phyloP scores from a whole-genome alignment of 441 rosid species.

The Macaranga tanarius region DNA sequence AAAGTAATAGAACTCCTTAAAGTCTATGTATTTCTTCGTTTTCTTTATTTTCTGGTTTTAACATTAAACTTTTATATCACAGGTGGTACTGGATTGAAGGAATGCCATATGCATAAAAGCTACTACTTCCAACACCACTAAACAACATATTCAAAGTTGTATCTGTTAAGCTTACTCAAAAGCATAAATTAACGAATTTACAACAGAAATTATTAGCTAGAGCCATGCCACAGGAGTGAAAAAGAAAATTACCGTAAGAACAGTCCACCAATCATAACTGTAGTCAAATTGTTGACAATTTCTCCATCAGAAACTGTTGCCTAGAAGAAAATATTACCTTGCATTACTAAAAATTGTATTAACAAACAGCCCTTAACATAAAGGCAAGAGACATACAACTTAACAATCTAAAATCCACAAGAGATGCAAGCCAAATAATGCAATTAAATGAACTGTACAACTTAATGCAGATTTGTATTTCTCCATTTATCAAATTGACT shows the following conservation, averaged over 20 bases:
- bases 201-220: slow-evolving; percentile 10
- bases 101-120: slow-evolving; percentile 20
- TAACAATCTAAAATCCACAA: neutral
- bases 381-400: neutral
- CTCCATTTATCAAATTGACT: neutral
- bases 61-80: neutral
- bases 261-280: slow-evolving; percentile 70
- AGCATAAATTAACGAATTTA: neutral
- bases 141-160: slow-evolving; percentile 1
- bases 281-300: slow-evolving; percentile 70
- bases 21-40: neutral
- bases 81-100: neutral
- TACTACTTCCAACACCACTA: neutral
- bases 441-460: neutral
- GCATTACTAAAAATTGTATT: slow-evolving; percentile 11
- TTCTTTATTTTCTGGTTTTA: neutral
- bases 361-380: neutral
- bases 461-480: neutral
- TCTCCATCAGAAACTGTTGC: slow-evolving; percentile 94
- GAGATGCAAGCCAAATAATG: slow-evolving; percentile 13
- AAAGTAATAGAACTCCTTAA: neutral
- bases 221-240: slow-evolving; percentile 5
- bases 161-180: neutral
- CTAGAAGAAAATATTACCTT: slow-evolving; percentile 47
- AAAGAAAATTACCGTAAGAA: slow-evolving; percentile 68